Conservation (phyloP, 2,329 filamentous ascomycete genomes). For the Lojkania enalia region DNA sequence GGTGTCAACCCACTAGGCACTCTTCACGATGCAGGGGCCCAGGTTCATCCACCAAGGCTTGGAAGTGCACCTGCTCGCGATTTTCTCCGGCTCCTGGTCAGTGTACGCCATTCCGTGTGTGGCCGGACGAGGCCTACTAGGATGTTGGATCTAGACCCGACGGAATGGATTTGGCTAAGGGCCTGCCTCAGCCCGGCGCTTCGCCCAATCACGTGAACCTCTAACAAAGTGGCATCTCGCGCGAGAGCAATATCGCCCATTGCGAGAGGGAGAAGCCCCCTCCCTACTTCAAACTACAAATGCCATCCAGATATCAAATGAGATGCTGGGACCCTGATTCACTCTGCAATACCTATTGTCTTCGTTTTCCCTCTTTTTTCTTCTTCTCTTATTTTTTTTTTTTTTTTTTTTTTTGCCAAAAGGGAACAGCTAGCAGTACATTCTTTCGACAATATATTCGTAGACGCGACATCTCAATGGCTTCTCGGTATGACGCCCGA, state of each 20-base stretch:
- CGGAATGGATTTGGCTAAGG: slow-evolving; percentile 2
- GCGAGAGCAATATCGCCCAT: slow-evolving; percentile 7
- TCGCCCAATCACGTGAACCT: slow-evolving; percentile 13
- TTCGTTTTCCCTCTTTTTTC: no score
- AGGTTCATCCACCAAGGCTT: neutral
- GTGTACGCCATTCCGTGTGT: neutral
- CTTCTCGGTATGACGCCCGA: slow-evolving; percentile 18
- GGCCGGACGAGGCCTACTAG: slow-evolving; percentile 8
- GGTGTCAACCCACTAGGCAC: neutral
- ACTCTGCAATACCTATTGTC: neutral
- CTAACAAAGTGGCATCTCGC: slow-evolving; percentile 1
- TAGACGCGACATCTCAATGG: slow-evolving; percentile 2
- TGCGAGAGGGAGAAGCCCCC: neutral
- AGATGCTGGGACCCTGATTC: neutral
- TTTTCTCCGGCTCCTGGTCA: neutral
- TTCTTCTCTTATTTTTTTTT: no score
- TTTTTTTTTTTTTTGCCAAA: no score
- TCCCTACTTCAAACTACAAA: slow-evolving; percentile 10
- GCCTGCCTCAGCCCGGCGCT: slow-evolving; percentile 14
- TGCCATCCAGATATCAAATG: slow-evolving; percentile 4
- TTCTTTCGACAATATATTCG: no score
- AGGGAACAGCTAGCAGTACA: no score
- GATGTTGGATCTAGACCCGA: slow-evolving; percentile 10
- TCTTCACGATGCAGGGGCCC: neutral
- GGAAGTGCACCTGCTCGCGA: neutral